Percentiles rank a stretch among this genome's conserved stretches.
Conservation (phyloP, 176 grass and related monocot species). For the Hsuehochloa calcarea region DNA sequence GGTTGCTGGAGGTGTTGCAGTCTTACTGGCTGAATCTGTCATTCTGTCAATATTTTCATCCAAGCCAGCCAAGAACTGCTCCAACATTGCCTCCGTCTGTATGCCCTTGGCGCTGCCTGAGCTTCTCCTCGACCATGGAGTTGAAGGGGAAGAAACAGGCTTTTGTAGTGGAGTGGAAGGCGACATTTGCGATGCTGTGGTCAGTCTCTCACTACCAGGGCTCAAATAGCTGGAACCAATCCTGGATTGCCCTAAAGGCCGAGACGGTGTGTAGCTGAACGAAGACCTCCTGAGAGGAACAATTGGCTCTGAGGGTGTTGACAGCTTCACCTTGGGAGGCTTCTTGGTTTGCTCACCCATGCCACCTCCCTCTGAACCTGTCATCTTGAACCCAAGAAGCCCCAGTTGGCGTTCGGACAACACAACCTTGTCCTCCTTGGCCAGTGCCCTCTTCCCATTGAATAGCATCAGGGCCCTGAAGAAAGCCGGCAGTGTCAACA, state of each 20-base stretch:
- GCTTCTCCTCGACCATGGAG: slow-evolving; percentile 85
- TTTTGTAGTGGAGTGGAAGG: slow-evolving; percentile 59
- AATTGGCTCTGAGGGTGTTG: slow-evolving; percentile 63
- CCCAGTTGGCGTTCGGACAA: slow-evolving; percentile 54
- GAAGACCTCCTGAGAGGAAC: slow-evolving; percentile 74
- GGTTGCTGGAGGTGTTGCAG: slow-evolving; percentile 52
- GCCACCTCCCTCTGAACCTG: slow-evolving; percentile 14
- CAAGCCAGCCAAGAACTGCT: slow-evolving; percentile 72
- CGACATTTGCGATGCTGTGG: slow-evolving; percentile 50
- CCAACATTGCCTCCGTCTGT: slow-evolving; percentile 78
- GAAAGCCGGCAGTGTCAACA: slow-evolving; percentile 54
- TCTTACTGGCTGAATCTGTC: slow-evolving; percentile 52
- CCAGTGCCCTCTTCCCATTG: slow-evolving; percentile 37
- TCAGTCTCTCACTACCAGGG: slow-evolving; percentile 60
- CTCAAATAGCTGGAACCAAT: slow-evolving; percentile 56
- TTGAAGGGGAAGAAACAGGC: slow-evolving; percentile 59
- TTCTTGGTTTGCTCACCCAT: slow-evolving; percentile 56
- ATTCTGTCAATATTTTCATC: slow-evolving; percentile 70
- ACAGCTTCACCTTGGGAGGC: slow-evolving; percentile 65
- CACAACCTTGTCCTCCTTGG: slow-evolving; percentile 48
- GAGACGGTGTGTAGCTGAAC: slow-evolving; percentile 78
- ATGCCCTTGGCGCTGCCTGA: slow-evolving; percentile 79
- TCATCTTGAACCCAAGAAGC: slow-evolving; percentile 58
- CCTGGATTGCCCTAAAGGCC: slow-evolving; percentile 33
- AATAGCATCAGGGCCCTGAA: slow-evolving; percentile 60